Base-by-base conservation (phyloP, 768 basidiomycete species). In the Leccinum aurantiacum region DNA sequence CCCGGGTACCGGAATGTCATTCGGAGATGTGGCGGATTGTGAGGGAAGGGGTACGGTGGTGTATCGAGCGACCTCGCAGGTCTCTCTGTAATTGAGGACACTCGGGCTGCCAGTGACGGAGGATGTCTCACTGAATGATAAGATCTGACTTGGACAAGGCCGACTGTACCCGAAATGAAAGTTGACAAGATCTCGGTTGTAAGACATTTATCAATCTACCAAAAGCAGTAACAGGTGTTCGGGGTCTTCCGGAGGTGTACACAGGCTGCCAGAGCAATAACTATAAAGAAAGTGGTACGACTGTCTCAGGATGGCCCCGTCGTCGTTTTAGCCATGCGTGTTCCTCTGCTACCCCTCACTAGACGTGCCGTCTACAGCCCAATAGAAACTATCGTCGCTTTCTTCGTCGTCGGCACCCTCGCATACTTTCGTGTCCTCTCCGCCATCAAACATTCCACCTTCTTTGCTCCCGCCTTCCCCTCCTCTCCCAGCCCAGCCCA, bases 381-480 rank as follows among this genome's bases (percentile, higher is more conserved):
- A 52, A 91, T 93, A 63, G 95, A 98, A 69, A 90, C 90, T 3
- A 93, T 97, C 63, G 94, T 97, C 58, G 85, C 87, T 72, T 90
- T 93, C 79, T 91, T 88, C 73, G 85, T 95, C 68, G 73, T 95
- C 59, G 90, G 91, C 19, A 98, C 97, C 0, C 83, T 98, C 54
- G 90, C 93, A 50, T 98, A 98, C 75, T 97, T 98, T 73, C 94
- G 96, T 69, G 82, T 97, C 64, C 84, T 99, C 60, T 85, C 85
- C 58, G 90, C 91, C 54, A 90, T 98, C 71, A 95, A 95, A 68
- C 87, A 94, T 68, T 93, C 90, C 0, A 81, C 90, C 24, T 89
- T 94, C 75, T 83, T 94, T 57, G 85, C 85, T 2, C 79, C 88
- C 1, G 69, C 79, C 17, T 63, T 80, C 5, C 79, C 82, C 2